These are phyloP conservation scores for Penicillium polonicum DNA, from an alignment of 2,329 filamentous ascomycete species.

Conservation along the genomic window DNA sequence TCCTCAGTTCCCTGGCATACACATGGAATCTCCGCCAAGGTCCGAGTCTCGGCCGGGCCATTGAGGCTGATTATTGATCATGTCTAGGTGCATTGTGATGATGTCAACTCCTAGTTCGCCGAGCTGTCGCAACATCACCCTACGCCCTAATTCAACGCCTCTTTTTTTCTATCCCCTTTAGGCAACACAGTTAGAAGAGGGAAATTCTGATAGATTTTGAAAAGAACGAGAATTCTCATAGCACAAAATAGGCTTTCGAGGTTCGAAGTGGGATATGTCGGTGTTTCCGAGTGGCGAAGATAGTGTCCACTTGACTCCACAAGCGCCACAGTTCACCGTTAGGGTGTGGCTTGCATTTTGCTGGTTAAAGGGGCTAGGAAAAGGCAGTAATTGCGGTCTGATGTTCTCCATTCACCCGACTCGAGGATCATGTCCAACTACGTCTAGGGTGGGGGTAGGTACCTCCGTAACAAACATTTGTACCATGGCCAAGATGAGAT, in stretches of 20 bases:
- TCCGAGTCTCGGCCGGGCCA: neutral
- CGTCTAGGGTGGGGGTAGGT: neutral
- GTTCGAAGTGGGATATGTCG: slow-evolving; percentile 6
- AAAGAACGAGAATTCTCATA: neutral
- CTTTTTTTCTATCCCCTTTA: neutral
- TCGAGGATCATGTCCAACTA: neutral
- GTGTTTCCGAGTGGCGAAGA: slow-evolving; percentile 17
- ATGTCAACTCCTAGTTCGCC: slow-evolving; percentile 11
- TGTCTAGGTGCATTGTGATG: neutral
- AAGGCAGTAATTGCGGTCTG: slow-evolving; percentile 17
- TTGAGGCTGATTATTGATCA: slow-evolving; percentile 18
- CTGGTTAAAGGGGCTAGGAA: neutral
- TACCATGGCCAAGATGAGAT: neutral
- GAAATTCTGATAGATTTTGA: neutral
- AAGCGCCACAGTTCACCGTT: slow-evolving; percentile 23
- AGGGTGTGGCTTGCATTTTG: slow-evolving; percentile 20
- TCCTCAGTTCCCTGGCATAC: neutral
- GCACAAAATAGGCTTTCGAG: neutral
- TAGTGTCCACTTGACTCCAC: slow-evolving; percentile 8
- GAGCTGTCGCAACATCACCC: neutral
- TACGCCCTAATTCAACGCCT: neutral
- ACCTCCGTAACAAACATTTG: neutral
- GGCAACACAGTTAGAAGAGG: neutral
- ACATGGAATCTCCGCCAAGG: slow-evolving; percentile 8
- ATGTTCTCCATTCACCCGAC: slow-evolving; percentile 4